Conservation (phyloP, 208 protist genomes). For the Porcisia hertigi region DNA sequence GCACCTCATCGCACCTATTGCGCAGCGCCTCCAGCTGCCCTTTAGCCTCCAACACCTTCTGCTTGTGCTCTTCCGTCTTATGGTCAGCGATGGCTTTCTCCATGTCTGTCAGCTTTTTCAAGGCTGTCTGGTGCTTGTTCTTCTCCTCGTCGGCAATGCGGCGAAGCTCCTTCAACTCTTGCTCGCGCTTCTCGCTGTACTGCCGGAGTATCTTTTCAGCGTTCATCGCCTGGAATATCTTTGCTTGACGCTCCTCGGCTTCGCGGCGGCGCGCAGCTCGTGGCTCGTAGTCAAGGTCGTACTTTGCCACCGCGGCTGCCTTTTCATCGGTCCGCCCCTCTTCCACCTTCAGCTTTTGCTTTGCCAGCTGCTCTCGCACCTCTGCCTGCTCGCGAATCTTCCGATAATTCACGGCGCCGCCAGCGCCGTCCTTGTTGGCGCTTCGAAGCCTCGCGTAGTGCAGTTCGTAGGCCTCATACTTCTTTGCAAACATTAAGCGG, state of each 20-base stretch:
- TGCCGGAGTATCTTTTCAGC: slow-evolving; percentile 35
- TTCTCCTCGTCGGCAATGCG: slow-evolving; percentile 20
- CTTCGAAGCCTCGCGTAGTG: slow-evolving; percentile 41
- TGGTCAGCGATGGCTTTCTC: slow-evolving; percentile 38
- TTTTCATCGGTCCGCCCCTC: slow-evolving; percentile 26
- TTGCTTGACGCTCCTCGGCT: slow-evolving; percentile 31
- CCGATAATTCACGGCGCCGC: slow-evolving; percentile 30
- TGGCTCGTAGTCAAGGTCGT: slow-evolving; percentile 19
- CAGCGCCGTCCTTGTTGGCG: slow-evolving; percentile 6
- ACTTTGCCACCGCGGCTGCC: slow-evolving; percentile 27
- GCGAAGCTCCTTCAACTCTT: slow-evolving; percentile 20
- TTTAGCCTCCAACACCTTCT: slow-evolving; percentile 29
- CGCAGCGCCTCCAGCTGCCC: slow-evolving; percentile 41
- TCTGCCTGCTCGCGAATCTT: slow-evolving; percentile 29
- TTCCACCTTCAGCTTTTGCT: slow-evolving; percentile 20
- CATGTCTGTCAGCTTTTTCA: slow-evolving; percentile 43
- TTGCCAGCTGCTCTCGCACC: slow-evolving; percentile 34
- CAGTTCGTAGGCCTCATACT: slow-evolving; percentile 44
- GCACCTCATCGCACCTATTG: slow-evolving; percentile 42
- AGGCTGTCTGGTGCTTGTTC: slow-evolving; percentile 18
- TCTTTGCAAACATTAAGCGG: slow-evolving; percentile 42
- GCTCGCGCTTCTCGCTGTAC: slow-evolving; percentile 19
- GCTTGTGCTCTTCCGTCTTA: slow-evolving; percentile 31
- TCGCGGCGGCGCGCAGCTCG: slow-evolving; percentile 30
- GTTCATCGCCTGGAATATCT: slow-evolving; percentile 36